Base-by-base conservation (phyloP, 2,329 filamentous ascomycete genomes). In the Lasiodiplodia citricola region DNA sequence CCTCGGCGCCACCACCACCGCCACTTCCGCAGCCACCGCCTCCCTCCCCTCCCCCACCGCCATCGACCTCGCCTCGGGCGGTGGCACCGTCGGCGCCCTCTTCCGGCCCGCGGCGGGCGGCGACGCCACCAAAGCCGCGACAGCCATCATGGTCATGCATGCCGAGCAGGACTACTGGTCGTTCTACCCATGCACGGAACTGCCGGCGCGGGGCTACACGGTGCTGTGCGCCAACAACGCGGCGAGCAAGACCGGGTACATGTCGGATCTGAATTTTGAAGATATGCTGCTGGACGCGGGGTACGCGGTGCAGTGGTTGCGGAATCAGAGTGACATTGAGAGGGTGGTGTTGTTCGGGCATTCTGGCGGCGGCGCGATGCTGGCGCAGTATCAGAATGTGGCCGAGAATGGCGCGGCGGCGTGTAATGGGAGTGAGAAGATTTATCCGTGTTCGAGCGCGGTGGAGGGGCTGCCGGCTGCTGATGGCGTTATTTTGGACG, bases 371-470 rank as follows among this genome's bases (percentile, higher is more conserved):
- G 51, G 63, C 10, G 63, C 51, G 7, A 31, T 66, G 63, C 35
- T 66, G 63, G 47, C 63, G 6, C 51, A 52, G 11, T 66, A 66
- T 37, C 63, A 66, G 23, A 66, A 66, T n/a, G 56, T 66, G 47
- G 63, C 51, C 6, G 63, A 56, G 63, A 66, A 66, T 14, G 51
- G 51, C 6, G 50, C 56, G 6, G 11, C 37, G 1, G 63, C 63
- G 8, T 57, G 51, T 23, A 21, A 66, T 11, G 50, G 63, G 25
- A n/a, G 35, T 18, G 37, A 56, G 38, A 66, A 66, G 63, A 14
- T 66, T 18, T 23, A 35, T 1, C 63, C 52, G 14, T 56, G 63
- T 38, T 66, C 63, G 1, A 25, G 47, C 4, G 52, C 23, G 11
- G 6, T 66, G 16, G 50, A 51, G 2, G 21, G 18, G 2, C 38